phyloP scores from a whole-genome alignment of 2,329 filamentous ascomycete genomes.

The Neonectria ditissima region DNA sequence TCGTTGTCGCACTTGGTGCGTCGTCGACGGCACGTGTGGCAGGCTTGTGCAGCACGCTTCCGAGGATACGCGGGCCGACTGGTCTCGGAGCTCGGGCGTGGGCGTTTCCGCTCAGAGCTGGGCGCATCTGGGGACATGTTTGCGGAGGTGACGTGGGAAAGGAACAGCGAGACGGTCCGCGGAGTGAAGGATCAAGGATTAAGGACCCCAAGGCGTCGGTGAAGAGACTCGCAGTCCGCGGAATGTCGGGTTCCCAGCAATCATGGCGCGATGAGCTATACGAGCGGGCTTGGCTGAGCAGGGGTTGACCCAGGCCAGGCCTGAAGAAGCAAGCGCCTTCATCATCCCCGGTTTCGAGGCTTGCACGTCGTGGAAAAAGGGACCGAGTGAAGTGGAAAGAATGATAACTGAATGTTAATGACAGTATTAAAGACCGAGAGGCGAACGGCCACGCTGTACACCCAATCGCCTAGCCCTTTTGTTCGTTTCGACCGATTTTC shows the following conservation, averaged over 20 bases:
- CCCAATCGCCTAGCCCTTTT: too few species aligned
- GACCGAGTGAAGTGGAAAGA: neutral
- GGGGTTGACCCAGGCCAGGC: neutral
- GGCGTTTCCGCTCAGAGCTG: neutral
- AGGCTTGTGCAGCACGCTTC: conserved; percentile 14
- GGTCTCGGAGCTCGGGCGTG: neutral
- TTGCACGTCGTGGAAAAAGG: neutral
- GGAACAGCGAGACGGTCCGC: neutral
- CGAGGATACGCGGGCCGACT: conserved; percentile 18
- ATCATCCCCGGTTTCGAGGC: neutral
- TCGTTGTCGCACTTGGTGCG: conserved; percentile 20
- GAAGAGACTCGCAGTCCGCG: neutral
- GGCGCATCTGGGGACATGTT: neutral
- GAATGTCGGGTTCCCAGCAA: neutral
- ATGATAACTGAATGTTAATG: too few species aligned
- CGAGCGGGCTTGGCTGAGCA: neutral
- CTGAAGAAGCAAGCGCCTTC: neutral
- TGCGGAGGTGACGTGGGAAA: neutral
- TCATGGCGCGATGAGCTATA: neutral
- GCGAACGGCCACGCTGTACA: neutral
- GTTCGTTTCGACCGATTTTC: too few species aligned
- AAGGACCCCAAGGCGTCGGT: neutral
- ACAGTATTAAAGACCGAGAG: neutral
- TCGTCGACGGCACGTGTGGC: conserved; percentile 5
- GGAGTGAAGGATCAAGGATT: neutral